Evolutionary conservation across 768 basidiomycete genomes (phyloP), one percentile per base, ranked within the genome.

Genomic region (Lactarius indigo): DNA sequence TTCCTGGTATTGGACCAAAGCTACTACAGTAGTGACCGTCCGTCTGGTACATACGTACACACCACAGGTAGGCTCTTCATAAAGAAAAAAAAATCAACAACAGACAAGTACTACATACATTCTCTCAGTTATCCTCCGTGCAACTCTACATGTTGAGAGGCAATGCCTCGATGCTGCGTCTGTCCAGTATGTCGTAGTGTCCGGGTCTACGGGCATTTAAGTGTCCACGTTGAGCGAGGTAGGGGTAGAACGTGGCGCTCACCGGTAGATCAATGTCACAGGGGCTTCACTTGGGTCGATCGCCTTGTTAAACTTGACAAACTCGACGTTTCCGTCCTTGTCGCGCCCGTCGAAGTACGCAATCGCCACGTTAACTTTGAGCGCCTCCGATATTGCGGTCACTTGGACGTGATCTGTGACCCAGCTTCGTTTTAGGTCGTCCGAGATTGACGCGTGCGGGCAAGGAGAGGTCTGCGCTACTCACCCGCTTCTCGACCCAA

Each of bases 371-470:
- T 89, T 87, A 58, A 91, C 77, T 26, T 82, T 75, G 33, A 96
- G 76, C 0, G 88, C 89, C 39, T 84, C 79, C 20, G 88, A 83
- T 13, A 96, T 80, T 1, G 94, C 94, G 41, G 83, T 83, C 69
- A 96, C 89, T 72, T 93, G 90, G 13, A 90, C 87, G 69, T 96
- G 88, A 70, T 96, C 94, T 86, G 75, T 37, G n/a, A 28, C 18
- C 35, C 28, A 18, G 15, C 37, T 7, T 30, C 30, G 12, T 31
- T 17, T 55, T 64, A 39, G 41, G 28, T 18, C 20, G 9, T 17
- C 28, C n/a, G 57, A 18, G 37, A 54, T 37, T 15, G n/a, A 31
- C n/a, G 20, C 30, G 28, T 26, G 5, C n/a, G 4, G 47, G 3
- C 4, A 8, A 13, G 28, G 30, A 47, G 65, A 50, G 17, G 26